Base-by-base conservation (phyloP, 805 yeast genomes). In the Yarrowia sp. region DNA sequence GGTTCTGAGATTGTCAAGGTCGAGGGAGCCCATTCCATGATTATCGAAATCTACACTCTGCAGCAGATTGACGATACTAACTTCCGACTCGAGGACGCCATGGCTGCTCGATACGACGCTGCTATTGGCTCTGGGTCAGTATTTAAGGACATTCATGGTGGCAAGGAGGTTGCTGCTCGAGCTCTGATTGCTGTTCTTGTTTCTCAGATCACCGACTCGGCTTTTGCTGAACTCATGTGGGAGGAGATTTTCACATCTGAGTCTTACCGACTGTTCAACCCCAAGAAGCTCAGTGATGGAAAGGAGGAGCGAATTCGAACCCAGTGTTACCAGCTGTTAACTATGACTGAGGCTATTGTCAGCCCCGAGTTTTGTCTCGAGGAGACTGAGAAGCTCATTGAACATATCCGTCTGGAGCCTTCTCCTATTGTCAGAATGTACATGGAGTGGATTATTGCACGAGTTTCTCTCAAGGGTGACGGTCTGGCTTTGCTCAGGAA, bases 351-450 rank as follows among this genome's bases (percentile, higher is more conserved):
- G 8, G 51, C 0, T 18, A 35, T 36, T 10, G 67, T 81, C 11
- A 4, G 7, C 15, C 36, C 22, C n/a, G 61, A 39, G 28, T 38
- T 55, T 38, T n/a, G 38, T 10, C 47, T 39, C 17, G 10, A 10
- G 28, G 35, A 31, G 15, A 41, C 47, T 2, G 38, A 55, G 13
- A 39, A 31, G 36, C 61, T 55, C 28, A 60, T 79, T 5, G 72
- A 74, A 0, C 72, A 77, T 8, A 76, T 90, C 11, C 77, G 80
- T 45, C 74, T 77, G 1, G 98, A 93, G 67, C 84, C 90, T 13
- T 88, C 95, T 67, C 97, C 97, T 0, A 76, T 86, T 51, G 89
- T 85, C 5, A 81, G 98, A 65, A 76, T 82, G 2, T 90, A 88
- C 70, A 75, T 89, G 64, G 98, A 92, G 71, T 92, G 97, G 97